These are phyloP conservation scores for Suillus brevipes DNA, from an alignment of 768 basidiomycete species.

Conservation along the genomic window DNA sequence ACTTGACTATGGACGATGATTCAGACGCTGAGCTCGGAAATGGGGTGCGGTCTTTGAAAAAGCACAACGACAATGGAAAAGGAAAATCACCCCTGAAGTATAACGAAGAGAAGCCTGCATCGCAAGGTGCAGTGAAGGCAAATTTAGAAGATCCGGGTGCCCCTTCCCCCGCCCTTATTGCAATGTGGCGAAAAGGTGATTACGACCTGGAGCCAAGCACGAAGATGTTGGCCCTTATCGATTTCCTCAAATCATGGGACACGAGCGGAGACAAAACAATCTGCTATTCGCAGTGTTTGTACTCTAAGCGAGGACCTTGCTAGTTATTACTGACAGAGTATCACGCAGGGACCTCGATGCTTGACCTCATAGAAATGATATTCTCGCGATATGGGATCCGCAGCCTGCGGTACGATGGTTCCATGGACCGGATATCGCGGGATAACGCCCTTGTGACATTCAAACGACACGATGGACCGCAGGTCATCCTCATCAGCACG, in stretches of 20 bases:
- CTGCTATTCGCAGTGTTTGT: slow-evolving; percentile 65
- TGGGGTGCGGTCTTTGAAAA: background rate
- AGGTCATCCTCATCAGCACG: slow-evolving; percentile 65
- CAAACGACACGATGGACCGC: slow-evolving; percentile 55
- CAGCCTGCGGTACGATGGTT: slow-evolving; percentile 65
- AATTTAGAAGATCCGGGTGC: slow-evolving; percentile 30
- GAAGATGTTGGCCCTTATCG: slow-evolving; percentile 63
- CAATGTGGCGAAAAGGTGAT: slow-evolving; percentile 59
- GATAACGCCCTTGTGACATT: slow-evolving; percentile 53
- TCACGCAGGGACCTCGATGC: slow-evolving; percentile 68
- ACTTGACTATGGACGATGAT: slow-evolving; percentile 35
- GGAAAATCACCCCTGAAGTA: background rate
- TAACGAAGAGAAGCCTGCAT: background rate
- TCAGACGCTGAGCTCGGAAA: slow-evolving; percentile 25
- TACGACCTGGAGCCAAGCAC: slow-evolving; percentile 64
- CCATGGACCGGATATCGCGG: slow-evolving; percentile 55
- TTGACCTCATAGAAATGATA: slow-evolving; percentile 62
- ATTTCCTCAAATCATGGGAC: slow-evolving; percentile 60
- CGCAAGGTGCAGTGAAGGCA: slow-evolving; percentile 26
- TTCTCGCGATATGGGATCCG: slow-evolving; percentile 60
- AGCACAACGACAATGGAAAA: slow-evolving; percentile 1
- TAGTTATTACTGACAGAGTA: background rate
- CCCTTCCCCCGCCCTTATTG: slow-evolving; percentile 45
- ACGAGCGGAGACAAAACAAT: slow-evolving; percentile 67
- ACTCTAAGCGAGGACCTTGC: background rate